These are phyloP conservation scores for Taphrina betulina DNA, from an alignment of 1,139 yeast genomes.

Conservation along the genomic window DNA sequence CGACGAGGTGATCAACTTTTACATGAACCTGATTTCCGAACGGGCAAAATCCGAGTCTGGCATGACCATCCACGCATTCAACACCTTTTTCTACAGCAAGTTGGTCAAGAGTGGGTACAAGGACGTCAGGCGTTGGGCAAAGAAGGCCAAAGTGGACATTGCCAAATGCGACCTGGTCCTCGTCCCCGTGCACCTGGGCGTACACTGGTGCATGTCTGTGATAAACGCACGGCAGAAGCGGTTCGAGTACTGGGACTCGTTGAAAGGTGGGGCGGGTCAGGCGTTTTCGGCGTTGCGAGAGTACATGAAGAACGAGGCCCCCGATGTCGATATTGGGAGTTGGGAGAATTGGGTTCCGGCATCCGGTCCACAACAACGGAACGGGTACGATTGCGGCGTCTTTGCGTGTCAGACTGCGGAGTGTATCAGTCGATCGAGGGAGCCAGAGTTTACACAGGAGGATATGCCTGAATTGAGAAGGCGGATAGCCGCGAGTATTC, in stretches of 20 bases:
- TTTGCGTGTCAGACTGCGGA: conserved; percentile 80
- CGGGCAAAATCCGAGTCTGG: conserved; percentile 43
- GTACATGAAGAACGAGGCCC: conserved; percentile 60
- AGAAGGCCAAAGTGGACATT: conserved; percentile 71
- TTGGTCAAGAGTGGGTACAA: conserved; percentile 64
- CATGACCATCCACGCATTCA: conserved; percentile 63
- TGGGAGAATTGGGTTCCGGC: conserved; percentile 38
- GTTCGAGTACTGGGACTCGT: conserved; percentile 75
- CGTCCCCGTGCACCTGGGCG: conserved; percentile 77
- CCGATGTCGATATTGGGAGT: conserved; percentile 40
- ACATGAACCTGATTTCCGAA: conserved; percentile 59
- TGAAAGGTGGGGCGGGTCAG: conserved; percentile 57
- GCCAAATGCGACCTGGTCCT: conserved; percentile 63
- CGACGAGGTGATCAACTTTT: conserved; percentile 85
- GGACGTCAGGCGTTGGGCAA: conserved; percentile 89
- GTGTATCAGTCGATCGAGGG: conserved; percentile 53
- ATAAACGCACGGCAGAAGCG: conserved; percentile 61
- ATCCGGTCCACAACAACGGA: conserved; percentile 77
- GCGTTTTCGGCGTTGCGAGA: conserved; percentile 57
- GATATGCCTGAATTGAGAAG: conserved; percentile 72
- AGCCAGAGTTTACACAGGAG: conserved; percentile 58
- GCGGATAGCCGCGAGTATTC: conserved; percentile 62
- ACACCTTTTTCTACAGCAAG: conserved; percentile 66
- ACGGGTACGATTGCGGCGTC: conserved; percentile 95
- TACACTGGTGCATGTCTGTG: conserved; percentile 92